Conservation (phyloP, 2,329 filamentous ascomycete species). For the Pestalotiopsis fici region DNA sequence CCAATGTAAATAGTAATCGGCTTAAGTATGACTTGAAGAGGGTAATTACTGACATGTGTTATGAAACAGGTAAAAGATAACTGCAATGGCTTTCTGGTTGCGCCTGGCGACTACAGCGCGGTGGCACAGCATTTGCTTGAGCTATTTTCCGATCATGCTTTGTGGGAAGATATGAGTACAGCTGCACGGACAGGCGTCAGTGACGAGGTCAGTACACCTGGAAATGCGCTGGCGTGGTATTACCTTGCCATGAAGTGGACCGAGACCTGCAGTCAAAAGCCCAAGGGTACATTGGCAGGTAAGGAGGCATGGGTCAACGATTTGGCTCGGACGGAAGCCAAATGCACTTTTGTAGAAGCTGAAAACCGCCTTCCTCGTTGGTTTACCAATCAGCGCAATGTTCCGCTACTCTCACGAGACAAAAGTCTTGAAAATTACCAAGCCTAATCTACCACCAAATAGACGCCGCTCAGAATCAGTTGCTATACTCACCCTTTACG, state of each 20-base stretch:
- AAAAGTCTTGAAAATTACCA: background rate
- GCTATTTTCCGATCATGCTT: slow-evolving; percentile 64
- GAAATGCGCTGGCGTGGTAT: slow-evolving; percentile 75
- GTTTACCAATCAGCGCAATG: slow-evolving; percentile 17
- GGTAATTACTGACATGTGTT: too few relatives aligned
- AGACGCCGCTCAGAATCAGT: too few relatives aligned
- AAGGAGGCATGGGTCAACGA: slow-evolving; percentile 72
- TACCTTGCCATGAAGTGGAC: slow-evolving; percentile 72
- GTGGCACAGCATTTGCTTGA: slow-evolving; percentile 68
- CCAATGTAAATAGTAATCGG: too few relatives aligned
- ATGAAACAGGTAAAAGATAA: slow-evolving; percentile 64
- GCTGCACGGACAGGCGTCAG: slow-evolving; percentile 69
- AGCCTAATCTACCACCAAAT: background rate
- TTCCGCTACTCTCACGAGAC: background rate
- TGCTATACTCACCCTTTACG: too few relatives aligned
- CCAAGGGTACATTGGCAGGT: slow-evolving; percentile 50
- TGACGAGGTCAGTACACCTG: slow-evolving; percentile 81
- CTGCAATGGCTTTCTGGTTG: slow-evolving; percentile 74
- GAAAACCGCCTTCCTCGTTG: slow-evolving; percentile 62
- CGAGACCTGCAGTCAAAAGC: slow-evolving; percentile 38
- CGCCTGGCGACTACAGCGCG: slow-evolving; percentile 67
- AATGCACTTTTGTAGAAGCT: slow-evolving; percentile 54
- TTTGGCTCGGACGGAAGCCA: slow-evolving; percentile 67
- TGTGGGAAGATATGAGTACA: slow-evolving; percentile 67
- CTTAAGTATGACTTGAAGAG: too few relatives aligned